Percentiles rank a stretch among this genome's conserved stretches.
phyloP scores from a whole-genome alignment of 2,329 filamentous ascomycete genomes.

The Sporothrix luriei region DNA sequence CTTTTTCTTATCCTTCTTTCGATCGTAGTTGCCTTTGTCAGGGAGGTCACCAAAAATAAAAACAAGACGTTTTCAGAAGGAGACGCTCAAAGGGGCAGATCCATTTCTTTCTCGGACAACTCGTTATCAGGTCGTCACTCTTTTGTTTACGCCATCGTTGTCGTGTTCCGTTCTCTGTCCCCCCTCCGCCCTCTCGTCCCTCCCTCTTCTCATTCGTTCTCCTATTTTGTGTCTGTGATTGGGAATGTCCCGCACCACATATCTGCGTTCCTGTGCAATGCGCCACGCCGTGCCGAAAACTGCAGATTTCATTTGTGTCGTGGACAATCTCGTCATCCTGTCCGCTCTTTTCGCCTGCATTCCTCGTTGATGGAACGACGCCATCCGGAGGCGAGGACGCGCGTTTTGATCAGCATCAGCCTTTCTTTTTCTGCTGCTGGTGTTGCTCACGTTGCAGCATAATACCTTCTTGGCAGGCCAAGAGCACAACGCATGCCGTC shows the following conservation, averaged over 20 bases:
- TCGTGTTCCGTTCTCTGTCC: not conserved
- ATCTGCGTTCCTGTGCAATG: slow-evolving; percentile 17
- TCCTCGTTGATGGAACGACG: slow-evolving; percentile 2
- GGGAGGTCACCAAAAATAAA: slow-evolving; percentile 24
- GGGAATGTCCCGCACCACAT: not conserved
- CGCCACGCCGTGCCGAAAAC: slow-evolving; percentile 21
- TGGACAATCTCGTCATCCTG: slow-evolving; percentile 12
- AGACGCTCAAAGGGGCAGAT: not conserved
- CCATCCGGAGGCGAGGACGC: slow-evolving; percentile 21
- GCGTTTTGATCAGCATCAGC: slow-evolving; percentile 24
- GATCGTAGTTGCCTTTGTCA: not conserved
- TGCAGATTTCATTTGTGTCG: slow-evolving; percentile 13
- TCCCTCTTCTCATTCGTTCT: too few species aligned
- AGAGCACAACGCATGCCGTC: slow-evolving; percentile 5
- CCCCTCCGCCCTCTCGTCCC: too few species aligned
- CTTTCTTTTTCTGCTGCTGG: not conserved
- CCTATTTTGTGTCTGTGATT: slow-evolving; percentile 4
- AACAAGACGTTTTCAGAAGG: slow-evolving; percentile 10
- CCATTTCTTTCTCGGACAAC: not conserved
- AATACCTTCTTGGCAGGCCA: slow-evolving; percentile 8
- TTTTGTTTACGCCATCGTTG: not conserved
- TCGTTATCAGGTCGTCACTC: not conserved
- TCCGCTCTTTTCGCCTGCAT: not conserved
- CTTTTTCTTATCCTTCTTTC: not conserved
- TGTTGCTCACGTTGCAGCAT: too few species aligned